Evolutionary conservation across 2,329 filamentous ascomycete genomes (phyloP).

Genomic region (Beauveria sp.): DNA sequence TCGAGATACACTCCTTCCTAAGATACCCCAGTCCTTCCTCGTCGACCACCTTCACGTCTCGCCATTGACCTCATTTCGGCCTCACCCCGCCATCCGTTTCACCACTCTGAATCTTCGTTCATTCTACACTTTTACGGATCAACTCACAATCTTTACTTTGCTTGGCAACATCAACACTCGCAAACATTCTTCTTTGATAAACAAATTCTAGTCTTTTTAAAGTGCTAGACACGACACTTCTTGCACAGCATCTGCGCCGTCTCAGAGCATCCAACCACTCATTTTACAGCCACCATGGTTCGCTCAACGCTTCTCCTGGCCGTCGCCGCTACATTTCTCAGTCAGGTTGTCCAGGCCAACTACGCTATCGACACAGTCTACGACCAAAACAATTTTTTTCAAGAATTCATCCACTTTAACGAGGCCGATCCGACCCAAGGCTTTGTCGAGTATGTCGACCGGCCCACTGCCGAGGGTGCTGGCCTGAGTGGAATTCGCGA

Average conservation of each 20-base stretch:
- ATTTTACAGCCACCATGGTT: constrained; percentile 15
- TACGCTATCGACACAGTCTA: constrained; percentile 43
- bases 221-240: background rate
- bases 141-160: background rate
- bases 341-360: constrained; percentile 19
- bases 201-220: background rate
- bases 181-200: background rate
- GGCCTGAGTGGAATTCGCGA: constrained; percentile 51
- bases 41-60: background rate
- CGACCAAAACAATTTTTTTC: constrained; percentile 48
- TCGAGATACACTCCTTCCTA: background rate
- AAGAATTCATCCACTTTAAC: constrained; percentile 48
- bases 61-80: background rate
- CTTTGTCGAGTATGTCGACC: constrained; percentile 62
- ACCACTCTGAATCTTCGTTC: background rate
- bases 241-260: background rate
- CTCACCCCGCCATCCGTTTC: background rate
- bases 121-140: background rate
- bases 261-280: background rate
- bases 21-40: background rate
- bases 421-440: constrained; percentile 63
- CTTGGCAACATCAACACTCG: background rate
- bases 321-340: constrained; percentile 24
- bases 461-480: constrained; percentile 46
- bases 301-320: constrained; percentile 19